These are phyloP conservation scores for Polyplosphaeria fusca DNA, from an alignment of 495 filamentous ascomycete species.

Conservation along the genomic window DNA sequence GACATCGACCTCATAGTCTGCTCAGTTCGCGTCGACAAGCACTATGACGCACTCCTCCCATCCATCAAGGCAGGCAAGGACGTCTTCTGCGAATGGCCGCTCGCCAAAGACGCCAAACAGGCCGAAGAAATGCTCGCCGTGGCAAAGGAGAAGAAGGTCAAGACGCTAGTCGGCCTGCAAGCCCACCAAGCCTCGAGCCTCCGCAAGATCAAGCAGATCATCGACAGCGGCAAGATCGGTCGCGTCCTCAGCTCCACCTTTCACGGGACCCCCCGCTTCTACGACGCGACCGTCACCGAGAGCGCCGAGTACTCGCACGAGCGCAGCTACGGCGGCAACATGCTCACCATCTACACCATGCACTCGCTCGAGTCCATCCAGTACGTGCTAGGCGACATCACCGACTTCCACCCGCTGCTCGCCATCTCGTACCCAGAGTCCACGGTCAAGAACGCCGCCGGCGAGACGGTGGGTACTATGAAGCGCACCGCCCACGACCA, in stretches of 20 bases:
- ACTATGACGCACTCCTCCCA: constrained; percentile 47
- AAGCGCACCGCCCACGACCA: constrained; percentile 50
- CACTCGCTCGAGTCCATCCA: constrained; percentile 42
- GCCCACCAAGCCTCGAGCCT: constrained; percentile 45
- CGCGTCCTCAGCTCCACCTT: constrained; percentile 53
- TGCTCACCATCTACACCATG: constrained; percentile 51
- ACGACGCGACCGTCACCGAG: constrained; percentile 37
- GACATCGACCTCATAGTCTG: constrained; percentile 60
- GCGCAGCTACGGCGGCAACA: constrained; percentile 48
- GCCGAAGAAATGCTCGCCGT: constrained; percentile 45
- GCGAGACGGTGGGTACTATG: constrained; percentile 34
- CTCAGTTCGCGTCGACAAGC: constrained; percentile 54
- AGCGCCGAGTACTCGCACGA: constrained; percentile 47
- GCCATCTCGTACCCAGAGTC: constrained; percentile 47
- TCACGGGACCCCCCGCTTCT: constrained; percentile 40
- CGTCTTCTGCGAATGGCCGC: constrained; percentile 58
- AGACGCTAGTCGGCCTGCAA: constrained; percentile 53
- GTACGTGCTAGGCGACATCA: constrained; percentile 46
- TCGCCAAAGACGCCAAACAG: constrained; percentile 37
- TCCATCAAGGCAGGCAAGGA: constrained; percentile 54
- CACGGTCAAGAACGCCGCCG: constrained; percentile 37
- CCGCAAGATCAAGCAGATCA: constrained; percentile 46
- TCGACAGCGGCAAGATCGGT: constrained; percentile 51
- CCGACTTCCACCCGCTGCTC: constrained; percentile 40
- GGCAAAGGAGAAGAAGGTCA: constrained; percentile 41